These are phyloP conservation scores for Melaleuca quinquenervia DNA, from an alignment of 345 rosid species.

Conservation along the genomic window DNA sequence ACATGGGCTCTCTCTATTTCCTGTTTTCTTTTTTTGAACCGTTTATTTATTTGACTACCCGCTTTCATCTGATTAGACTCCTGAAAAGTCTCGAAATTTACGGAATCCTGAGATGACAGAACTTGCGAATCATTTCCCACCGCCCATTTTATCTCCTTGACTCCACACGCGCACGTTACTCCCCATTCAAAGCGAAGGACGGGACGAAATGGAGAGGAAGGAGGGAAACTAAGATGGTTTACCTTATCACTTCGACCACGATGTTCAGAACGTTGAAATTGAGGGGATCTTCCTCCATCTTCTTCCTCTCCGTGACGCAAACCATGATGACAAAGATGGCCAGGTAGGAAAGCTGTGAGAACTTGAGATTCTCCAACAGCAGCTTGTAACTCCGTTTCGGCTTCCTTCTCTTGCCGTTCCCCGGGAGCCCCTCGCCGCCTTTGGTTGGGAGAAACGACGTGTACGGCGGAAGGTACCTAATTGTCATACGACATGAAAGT, in stretches of 20 bases:
- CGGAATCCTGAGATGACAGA: not conserved
- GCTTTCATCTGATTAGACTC: not conserved
- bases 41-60: not conserved
- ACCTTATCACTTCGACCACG: constrained; percentile 26
- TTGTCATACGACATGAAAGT: not conserved
- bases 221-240: not conserved
- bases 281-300: constrained; percentile 21
- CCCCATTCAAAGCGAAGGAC: not conserved
- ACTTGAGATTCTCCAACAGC: constrained; percentile 3
- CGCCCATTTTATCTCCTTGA: not conserved
- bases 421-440: not conserved
- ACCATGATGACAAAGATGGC: constrained; percentile 14
- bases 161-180: not conserved
- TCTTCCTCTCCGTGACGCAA: constrained; percentile 24
- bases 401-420: not conserved
- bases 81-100: not conserved
- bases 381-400: not conserved
- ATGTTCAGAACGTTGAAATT: constrained; percentile 26
- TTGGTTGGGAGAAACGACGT: constrained; percentile 11
- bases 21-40: not conserved
- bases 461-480: constrained; percentile 33
- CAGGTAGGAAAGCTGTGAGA: constrained; percentile 21
- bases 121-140: not conserved
- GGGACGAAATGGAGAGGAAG: not conserved
- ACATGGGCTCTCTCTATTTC: not conserved